A percentile compares a stretch with the other conserved stretches of the same genome.
Evolutionary conservation across 768 basidiomycete genomes (phyloP).

Genomic region (Kwoniella botswanensis): DNA sequence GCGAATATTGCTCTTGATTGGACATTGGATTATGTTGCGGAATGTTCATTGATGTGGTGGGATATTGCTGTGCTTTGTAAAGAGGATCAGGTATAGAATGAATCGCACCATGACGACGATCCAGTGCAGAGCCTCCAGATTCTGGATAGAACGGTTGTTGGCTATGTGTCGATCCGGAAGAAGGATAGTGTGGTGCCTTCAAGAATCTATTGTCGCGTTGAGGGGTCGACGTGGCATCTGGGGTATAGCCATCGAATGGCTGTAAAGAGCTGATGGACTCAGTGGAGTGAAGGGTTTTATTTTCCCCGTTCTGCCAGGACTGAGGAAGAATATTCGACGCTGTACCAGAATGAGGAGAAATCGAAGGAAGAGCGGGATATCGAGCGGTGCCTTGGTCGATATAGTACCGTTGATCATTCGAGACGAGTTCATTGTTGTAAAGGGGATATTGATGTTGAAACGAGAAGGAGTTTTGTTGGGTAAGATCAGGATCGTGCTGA

Average conservation of each 20-base stretch:
- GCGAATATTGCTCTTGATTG: too few species aligned
- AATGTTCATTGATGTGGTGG: too few species aligned
- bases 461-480: background rate
- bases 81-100: too few species aligned
- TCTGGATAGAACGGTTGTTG: background rate
- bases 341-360: too few species aligned
- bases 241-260: background rate
- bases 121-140: background rate
- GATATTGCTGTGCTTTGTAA: too few species aligned
- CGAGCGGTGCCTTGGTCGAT: background rate
- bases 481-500: too few species aligned
- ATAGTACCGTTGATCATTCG: background rate
- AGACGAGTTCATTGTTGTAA: background rate
- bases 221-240: conserved; percentile 7
- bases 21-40: too few species aligned
- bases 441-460: background rate
- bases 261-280: background rate
- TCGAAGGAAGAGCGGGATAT: too few species aligned
- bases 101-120: too few species aligned
- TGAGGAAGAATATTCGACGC: too few species aligned
- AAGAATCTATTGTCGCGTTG: background rate
- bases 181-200: background rate
- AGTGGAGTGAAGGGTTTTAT: background rate
- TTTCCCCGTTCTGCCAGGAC: too few species aligned
- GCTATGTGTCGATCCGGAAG: background rate